These are phyloP conservation scores for Caryopteris hybrid DNA, from an alignment of 305 asterid species.

Conservation along the genomic window DNA sequence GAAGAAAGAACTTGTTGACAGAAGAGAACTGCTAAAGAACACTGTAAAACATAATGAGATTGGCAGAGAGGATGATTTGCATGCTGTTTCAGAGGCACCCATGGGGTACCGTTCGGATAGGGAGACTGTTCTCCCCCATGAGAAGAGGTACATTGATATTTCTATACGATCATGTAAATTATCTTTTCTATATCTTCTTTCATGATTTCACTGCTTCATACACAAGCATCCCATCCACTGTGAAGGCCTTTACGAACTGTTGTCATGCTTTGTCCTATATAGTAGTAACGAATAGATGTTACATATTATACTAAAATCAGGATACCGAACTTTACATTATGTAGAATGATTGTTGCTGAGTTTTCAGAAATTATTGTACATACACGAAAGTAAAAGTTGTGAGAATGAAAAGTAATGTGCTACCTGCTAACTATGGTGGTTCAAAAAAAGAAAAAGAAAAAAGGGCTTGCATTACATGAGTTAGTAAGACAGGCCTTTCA, in stretches of 20 bases:
- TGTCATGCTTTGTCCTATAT: background rate
- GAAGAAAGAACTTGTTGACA: constrained; percentile 40
- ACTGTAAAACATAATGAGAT: constrained; percentile 26
- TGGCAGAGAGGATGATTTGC: constrained; percentile 36
- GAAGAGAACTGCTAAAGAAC: constrained; percentile 37
- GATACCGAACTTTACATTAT: background rate
- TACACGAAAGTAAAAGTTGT: background rate
- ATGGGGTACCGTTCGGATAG: constrained; percentile 25
- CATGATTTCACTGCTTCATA: background rate
- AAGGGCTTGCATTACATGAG: background rate
- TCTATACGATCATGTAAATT: constrained; percentile 2
- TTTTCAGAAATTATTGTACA: background rate
- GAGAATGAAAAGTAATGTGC: too few relatives aligned
- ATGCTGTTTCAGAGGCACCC: constrained; percentile 32
- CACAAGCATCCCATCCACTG: background rate
- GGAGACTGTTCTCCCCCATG: constrained; percentile 35
- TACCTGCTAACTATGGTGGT: background rate
- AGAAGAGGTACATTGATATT: constrained; percentile 43
- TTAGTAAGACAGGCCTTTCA: background rate
- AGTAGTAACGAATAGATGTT: background rate
- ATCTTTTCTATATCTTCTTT: background rate
- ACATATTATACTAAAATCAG: background rate
- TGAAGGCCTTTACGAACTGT: background rate
- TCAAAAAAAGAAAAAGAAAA: too few relatives aligned
- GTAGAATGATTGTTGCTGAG: background rate